Evolutionary conservation across 1,284 basidiomycete genomes (phyloP), one percentile per base, ranked within the genome.

Genomic region (Earliella scabrosa): DNA sequence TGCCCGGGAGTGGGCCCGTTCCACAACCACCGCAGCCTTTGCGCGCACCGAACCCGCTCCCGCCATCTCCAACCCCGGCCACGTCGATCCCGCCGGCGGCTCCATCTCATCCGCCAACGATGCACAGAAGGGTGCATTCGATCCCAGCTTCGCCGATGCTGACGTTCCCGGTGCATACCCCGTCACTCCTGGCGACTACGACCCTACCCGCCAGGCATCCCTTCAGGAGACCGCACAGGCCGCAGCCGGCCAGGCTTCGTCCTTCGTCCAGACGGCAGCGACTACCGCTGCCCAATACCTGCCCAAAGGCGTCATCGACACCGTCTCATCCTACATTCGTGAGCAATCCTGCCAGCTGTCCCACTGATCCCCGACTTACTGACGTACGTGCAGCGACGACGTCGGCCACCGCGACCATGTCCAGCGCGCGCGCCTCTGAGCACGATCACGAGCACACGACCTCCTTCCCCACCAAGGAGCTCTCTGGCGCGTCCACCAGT

Each of bases 81-180:
- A 47, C 13, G 35, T 54, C 45, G 45, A 47, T 26, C 56, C 51
- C 29, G 38, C 34, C 1, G 56, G 50, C 18, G 32, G 52, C 21
- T 61, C 59, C 49, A 34, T 58, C 39, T 34, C 59, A 47, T 34
- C 56, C 14, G 51, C 58, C 14, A 53, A 49, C 39, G 49, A 41
- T 39, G 59, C 65, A n/a, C 47, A 61, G 45, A 48, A 56, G 36
- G 45, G 34, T 2, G 18, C 36, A 1, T 54, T 57, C 16, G 49
- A 63, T 36, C 47, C 58, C 6, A 52, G 50, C 23, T 13, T 39
- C 1, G 65, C 64, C 2, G 61, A 64, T 2, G 47, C 31, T 10
- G 54, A 65, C 27, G 21, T 71, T 8, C 69, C 70, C 11, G 70
- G 70, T 10, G 69, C 69, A 9, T 72, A 63, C 49, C 67, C 68